Evolutionary conservation across 495 filamentous ascomycete genomes (phyloP).

Genomic region (Peziza echinospora): DNA sequence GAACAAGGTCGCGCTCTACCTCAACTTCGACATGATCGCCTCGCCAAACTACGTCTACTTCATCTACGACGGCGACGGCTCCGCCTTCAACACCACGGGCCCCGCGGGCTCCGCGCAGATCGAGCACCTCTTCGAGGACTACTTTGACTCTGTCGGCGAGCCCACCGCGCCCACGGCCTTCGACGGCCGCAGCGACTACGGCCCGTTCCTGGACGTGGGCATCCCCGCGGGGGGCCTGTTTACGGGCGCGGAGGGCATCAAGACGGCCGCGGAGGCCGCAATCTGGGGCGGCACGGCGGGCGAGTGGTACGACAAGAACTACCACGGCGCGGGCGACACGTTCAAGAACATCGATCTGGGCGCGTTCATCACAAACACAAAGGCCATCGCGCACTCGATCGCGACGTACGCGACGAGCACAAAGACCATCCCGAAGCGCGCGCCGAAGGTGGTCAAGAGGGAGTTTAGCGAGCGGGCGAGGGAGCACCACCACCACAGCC

Average conservation of each 20-base stretch:
- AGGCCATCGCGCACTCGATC: constrained; percentile 39
- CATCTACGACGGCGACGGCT: constrained; percentile 52
- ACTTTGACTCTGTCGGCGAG: constrained; percentile 27
- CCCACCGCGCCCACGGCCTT: constrained; percentile 33
- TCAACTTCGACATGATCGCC: constrained; percentile 67
- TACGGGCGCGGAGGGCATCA: constrained; percentile 45
- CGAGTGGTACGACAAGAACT: constrained; percentile 35
- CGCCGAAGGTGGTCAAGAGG: background rate
- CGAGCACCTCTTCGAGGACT: constrained; percentile 41
- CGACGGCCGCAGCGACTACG: constrained; percentile 46
- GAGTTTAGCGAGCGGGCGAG: background rate
- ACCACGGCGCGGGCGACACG: constrained; percentile 34
- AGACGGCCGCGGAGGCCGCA: constrained; percentile 35
- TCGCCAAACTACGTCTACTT: constrained; percentile 45
- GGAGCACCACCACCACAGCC: background rate
- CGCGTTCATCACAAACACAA: constrained; percentile 35
- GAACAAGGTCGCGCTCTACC: constrained; percentile 39
- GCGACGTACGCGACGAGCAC: constrained; percentile 39
- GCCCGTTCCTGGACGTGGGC: constrained; percentile 39
- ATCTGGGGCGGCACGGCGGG: constrained; percentile 41
- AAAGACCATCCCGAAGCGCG: constrained; percentile 11
- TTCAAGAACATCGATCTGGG: constrained; percentile 33
- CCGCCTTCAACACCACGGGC: constrained; percentile 36
- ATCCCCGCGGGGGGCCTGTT: constrained; percentile 45
- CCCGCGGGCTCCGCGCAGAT: constrained; percentile 41